Base-by-base conservation (phyloP, 352 stramenopile species). In the Phytophthora chlamydospora region DNA sequence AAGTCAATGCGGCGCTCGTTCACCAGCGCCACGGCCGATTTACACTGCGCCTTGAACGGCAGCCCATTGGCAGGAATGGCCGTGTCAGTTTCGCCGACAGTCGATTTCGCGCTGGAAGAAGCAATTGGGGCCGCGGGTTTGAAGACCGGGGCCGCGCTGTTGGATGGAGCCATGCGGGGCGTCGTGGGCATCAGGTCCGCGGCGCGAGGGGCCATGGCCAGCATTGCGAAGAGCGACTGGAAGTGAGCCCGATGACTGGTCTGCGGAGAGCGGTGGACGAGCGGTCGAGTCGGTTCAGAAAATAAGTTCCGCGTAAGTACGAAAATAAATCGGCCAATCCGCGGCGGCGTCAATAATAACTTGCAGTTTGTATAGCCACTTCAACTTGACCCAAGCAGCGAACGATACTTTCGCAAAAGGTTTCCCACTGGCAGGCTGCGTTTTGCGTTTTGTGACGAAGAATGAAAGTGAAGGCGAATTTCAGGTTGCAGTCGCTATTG, bases 1-100 rank as follows among this genome's bases (percentile, higher is more conserved):
- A 95, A 95, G 57, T 91, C 83, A 58, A 95, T 92, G 45, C 83
- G 83, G 21, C 85, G 85, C 59, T 95, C 85, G 39, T 89, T 91
- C 32, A 95, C 82, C 17, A 95, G 78, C 31, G 77, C 70, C 32
- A 88, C 71, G 17, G 83, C 85, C 9, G 83, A 91, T 71, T 95
- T 95, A 69, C 61, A 79, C 51, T 88, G 73, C 45, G 73, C 57
- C 60, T 88, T 73, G 61, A 90, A 83, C 2, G 68, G 63, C 42
- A 83, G 66, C 17, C 54, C 43, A 47, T 62, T 73, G 29, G 36
- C 31, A 32, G 55, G 12, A 13, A 27, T 34, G 3, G 33, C 19
- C 9, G 41, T 41, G 55, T 66, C 56, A 11, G 33, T 64, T 58
- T 35, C 24, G 14, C 2, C 24, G 24, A 6, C 24, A 29, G 24